phyloP scores from a whole-genome alignment of 2,329 filamentous ascomycete species.

The Cytospora piceicola region DNA sequence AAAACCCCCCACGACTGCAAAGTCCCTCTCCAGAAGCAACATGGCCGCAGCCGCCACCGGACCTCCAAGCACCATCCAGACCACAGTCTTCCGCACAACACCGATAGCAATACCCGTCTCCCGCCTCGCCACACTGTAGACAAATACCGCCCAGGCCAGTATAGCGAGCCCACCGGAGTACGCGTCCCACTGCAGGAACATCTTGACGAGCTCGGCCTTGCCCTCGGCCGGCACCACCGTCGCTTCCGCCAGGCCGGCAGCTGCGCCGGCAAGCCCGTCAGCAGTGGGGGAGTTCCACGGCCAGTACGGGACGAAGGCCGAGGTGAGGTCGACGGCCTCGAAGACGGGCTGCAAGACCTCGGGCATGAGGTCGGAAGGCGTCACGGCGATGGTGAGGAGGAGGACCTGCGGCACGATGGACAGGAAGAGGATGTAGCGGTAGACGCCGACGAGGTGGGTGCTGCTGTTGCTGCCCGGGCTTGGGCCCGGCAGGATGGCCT shows the following conservation, averaged over 20 bases:
- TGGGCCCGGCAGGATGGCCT: conserved; percentile 27
- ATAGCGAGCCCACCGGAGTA: conserved; percentile 47
- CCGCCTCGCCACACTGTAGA: conserved; percentile 39
- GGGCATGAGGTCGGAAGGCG: conserved; percentile 41
- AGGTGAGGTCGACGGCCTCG: conserved; percentile 35
- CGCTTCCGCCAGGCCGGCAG: not conserved
- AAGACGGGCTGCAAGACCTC: conserved; percentile 36
- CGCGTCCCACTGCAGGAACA: conserved; percentile 55
- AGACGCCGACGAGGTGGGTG: not conserved
- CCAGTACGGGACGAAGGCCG: conserved; percentile 39
- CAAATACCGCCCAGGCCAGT: conserved; percentile 48
- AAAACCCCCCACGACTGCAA: not conserved
- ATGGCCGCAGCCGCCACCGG: conserved; percentile 49
- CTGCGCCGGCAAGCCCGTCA: conserved; percentile 40
- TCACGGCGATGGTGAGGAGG: conserved; percentile 45
- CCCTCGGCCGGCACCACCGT: conserved; percentile 39
- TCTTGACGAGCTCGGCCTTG: conserved; percentile 46
- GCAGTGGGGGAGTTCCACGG: conserved; percentile 42
- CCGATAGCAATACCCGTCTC: conserved; percentile 29
- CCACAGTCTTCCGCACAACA: conserved; percentile 41
- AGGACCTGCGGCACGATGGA: conserved; percentile 46
- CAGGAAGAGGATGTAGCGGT: conserved; percentile 37
- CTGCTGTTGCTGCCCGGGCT: conserved; percentile 13
- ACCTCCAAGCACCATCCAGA: conserved; percentile 45
- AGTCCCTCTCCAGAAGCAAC: conserved; percentile 55